Base-by-base conservation (phyloP, 352 stramenopile species). In the Pythium dissimile region DNA sequence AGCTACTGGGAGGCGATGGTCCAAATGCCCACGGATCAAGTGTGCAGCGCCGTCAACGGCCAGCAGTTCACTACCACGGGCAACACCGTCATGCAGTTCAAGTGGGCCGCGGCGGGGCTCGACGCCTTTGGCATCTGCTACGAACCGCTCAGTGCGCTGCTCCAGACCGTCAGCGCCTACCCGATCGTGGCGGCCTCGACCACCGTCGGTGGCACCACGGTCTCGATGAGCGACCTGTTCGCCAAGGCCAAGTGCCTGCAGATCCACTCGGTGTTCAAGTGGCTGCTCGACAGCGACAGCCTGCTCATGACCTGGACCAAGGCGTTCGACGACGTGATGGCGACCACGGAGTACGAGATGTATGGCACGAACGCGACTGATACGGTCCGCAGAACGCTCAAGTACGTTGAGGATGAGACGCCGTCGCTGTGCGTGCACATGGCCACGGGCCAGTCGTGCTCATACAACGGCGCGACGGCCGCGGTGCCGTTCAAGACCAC, bases 1-100 rank as follows among this genome's bases (percentile, higher is more conserved):
- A 15, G 30, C 3, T 50, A 68, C 20, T 41, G 72, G 52, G 12
- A 65, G 2, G 35, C 56, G 11, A 38, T 75, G 5, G 21, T 59
- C 3, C 66, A 83, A 37, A 70, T 88, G 34, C 69, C 77, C 2
- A 83, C 75, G 26, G 56, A 72, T 27, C 66, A 76, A 44, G 77
- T 73, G 35, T 88, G 75, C 64, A 60, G 64, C n/a, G 66, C 71
- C 5, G 71, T 82, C 37, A 62, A 37, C 0, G 75, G 66, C 20
- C 62, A 70, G 18, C 10, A 45, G 1, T 84, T 86, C 66, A 72
- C 53, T 28, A 77, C 60, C 30, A 78, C 77, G 1, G 59, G 62
- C 3, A 53, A 57, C 4, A 26, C 9, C 12, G 52, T 49, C 1
- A 44, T 44, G 8, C 63, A 72, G 20, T 73, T 81, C 27, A 46